A percentile compares a stretch with the other conserved stretches of the same genome.
These are phyloP conservation scores for Fusarium longipes DNA, from an alignment of 2,329 filamentous ascomycete genomes.

Conservation along the genomic window DNA sequence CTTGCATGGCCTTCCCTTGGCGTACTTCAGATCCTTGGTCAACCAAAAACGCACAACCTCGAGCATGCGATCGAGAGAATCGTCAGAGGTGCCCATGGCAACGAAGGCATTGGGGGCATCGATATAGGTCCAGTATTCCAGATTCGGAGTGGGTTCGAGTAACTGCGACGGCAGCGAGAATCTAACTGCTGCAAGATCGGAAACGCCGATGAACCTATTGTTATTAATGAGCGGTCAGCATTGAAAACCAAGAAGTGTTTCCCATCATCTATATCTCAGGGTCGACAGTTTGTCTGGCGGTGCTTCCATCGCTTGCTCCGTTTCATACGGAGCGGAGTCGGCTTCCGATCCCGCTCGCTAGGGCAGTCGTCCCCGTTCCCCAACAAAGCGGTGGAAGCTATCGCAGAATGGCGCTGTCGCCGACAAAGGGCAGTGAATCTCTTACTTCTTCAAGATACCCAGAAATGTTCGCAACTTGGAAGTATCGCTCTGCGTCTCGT, in stretches of 20 bases:
- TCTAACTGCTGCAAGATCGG: constrained; percentile 93
- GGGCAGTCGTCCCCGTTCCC: constrained; percentile 3
- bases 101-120: constrained; percentile 92
- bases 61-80: constrained; percentile 92
- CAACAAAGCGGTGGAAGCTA: constrained; percentile 25
- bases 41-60: constrained; percentile 98
- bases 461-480: constrained; percentile 92
- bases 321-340: constrained; percentile 18
- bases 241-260: constrained; percentile 5
- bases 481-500: constrained; percentile 74
- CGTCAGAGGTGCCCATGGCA: constrained; percentile 86
- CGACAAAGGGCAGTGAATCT: constrained; percentile 25
- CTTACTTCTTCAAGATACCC: constrained; percentile 87
- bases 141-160: constrained; percentile 93
- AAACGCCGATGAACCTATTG: constrained; percentile 89
- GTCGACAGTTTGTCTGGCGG: constrained; percentile 1
- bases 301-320: constrained; percentile 33
- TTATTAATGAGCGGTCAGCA: constrained; percentile 46
- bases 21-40: constrained; percentile 98
- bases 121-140: constrained; percentile 99
- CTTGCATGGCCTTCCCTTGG: constrained; percentile 98
- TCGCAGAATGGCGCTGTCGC: constrained; percentile 21
- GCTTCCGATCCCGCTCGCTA: constrained; percentile 34
- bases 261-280: constrained; percentile 11
- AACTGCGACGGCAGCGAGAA: constrained; percentile 97